phyloP scores from a whole-genome alignment of 257 asterid species.

The Plantago major region DNA sequence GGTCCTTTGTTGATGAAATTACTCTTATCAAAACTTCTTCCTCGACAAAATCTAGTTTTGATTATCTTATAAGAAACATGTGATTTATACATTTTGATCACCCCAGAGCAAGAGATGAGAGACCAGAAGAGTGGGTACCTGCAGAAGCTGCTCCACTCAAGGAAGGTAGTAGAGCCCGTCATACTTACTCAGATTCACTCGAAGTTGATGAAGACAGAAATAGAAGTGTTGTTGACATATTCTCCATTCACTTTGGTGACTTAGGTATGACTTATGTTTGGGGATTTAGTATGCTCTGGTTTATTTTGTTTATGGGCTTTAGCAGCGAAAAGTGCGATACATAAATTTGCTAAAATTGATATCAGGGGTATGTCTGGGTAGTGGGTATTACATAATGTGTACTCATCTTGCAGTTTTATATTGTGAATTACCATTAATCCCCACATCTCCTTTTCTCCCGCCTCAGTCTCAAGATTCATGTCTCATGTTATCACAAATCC shows the following conservation, averaged over 20 bases:
- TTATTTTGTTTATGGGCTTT: too few species aligned
- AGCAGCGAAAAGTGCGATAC: too few species aligned
- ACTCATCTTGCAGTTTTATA: too few species aligned
- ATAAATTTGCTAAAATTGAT: too few species aligned
- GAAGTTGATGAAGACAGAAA: conserved; percentile 37
- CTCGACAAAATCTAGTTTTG: neutral
- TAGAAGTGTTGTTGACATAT: conserved; percentile 41
- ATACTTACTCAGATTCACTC: conserved; percentile 30
- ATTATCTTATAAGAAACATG: neutral
- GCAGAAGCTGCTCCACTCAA: conserved; percentile 33
- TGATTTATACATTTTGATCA: conserved; percentile 6
- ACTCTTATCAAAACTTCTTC: conserved; percentile 3
- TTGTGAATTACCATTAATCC: too few species aligned
- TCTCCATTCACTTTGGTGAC: conserved; percentile 47
- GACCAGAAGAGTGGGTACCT: conserved; percentile 98
- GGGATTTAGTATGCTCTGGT: too few species aligned
- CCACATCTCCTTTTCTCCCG: too few species aligned
- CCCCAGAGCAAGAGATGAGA: conserved; percentile 61
- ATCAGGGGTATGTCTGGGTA: too few species aligned
- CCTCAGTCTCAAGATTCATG: too few species aligned
- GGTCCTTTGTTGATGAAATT: conserved; percentile 29
- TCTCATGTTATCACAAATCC: too few species aligned
- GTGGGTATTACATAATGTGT: too few species aligned
- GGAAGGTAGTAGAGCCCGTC: conserved; percentile 23
- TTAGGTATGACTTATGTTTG: conserved; percentile 23